phyloP scores from a whole-genome alignment of 345 rosid genomes.

The Cardamine resedifolia region DNA sequence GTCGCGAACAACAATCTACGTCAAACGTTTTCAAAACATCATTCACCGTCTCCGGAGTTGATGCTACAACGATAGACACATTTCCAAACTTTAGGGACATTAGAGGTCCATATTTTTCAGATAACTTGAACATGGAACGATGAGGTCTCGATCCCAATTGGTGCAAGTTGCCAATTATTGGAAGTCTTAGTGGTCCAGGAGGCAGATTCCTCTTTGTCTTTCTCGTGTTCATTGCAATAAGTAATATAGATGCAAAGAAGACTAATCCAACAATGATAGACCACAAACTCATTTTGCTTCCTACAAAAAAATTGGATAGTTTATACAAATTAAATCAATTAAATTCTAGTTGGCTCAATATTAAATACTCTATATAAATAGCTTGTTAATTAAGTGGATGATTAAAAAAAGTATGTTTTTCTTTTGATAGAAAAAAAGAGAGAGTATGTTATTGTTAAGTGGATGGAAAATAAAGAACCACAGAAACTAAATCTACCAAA shows the following conservation, averaged over 20 bases:
- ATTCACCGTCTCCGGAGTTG: slow-evolving; percentile 44
- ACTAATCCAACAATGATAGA: not conserved
- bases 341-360: too few species aligned
- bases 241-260: slow-evolving; percentile 13
- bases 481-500: too few species aligned
- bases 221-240: slow-evolving; percentile 5
- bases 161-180: slow-evolving; percentile 47
- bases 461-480: too few species aligned
- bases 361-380: too few species aligned
- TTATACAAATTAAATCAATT: too few species aligned
- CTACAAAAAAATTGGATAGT: not conserved
- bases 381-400: too few species aligned
- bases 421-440: too few species aligned
- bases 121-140: slow-evolving; percentile 31
- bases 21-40: slow-evolving; percentile 41
- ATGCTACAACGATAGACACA: slow-evolving; percentile 42
- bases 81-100: slow-evolving; percentile 46
- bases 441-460: too few species aligned
- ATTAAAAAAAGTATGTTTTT: too few species aligned
- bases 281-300: slow-evolving; percentile 18
- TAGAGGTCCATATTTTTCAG: slow-evolving; percentile 48
- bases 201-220: slow-evolving; percentile 26
- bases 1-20: slow-evolving; percentile 41
- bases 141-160: slow-evolving; percentile 44
- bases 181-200: slow-evolving; percentile 45